Evolutionary conservation across 805 yeast genomes (phyloP).

Genomic region (Schizosaccharomyces octosporus): DNA sequence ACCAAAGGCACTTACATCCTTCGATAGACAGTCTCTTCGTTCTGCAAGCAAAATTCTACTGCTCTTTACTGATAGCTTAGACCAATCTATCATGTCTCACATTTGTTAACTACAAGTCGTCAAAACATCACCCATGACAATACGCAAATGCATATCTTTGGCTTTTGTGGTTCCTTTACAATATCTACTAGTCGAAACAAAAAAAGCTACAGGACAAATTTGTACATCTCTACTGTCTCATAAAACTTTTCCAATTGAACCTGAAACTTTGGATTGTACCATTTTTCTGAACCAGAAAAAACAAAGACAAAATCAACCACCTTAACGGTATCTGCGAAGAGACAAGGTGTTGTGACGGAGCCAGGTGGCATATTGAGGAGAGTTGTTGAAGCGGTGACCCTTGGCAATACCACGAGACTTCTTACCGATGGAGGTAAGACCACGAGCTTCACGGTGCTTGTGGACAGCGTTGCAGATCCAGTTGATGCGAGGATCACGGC

Average conservation of each 20-base stretch:
- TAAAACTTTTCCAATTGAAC: not conserved
- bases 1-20: too few species aligned
- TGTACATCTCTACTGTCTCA: too few species aligned
- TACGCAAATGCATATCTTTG: too few species aligned
- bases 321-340: slow-evolving; percentile 3
- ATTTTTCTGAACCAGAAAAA: not conserved
- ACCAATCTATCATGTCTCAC: too few species aligned
- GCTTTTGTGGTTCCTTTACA: too few species aligned
- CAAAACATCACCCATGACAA: too few species aligned
- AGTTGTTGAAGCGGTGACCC: slow-evolving; percentile 47
- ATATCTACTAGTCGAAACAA: too few species aligned
- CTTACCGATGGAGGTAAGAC: slow-evolving; percentile 94
- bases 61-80: too few species aligned
- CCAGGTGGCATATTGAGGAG: slow-evolving; percentile 1
- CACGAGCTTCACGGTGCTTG: slow-evolving; percentile 98
- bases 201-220: too few species aligned
- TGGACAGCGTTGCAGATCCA: slow-evolving; percentile 99
- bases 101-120: too few species aligned
- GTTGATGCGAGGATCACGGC: slow-evolving; percentile 96
- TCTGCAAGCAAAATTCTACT: too few species aligned
- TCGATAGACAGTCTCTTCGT: too few species aligned
- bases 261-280: not conserved
- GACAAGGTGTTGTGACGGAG: slow-evolving; percentile 2
- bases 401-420: slow-evolving; percentile 99
- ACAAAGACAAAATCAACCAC: not conserved